Base-by-base conservation (phyloP, 1,284 basidiomycete species). In the Papiliotrema nemorosa region DNA sequence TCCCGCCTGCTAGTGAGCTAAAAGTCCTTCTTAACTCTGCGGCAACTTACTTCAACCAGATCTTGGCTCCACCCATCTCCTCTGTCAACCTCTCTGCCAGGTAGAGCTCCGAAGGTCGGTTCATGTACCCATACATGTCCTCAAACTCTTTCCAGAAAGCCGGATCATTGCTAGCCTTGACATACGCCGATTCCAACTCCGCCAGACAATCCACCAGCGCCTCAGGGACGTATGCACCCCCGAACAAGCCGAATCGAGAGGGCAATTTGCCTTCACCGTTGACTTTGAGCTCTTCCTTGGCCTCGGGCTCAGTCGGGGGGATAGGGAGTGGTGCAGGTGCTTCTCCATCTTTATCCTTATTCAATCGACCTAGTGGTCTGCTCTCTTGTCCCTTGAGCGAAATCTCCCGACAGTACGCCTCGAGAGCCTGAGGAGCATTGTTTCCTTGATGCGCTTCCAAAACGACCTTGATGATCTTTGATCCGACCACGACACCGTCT, bases 141-240 rank as follows among this genome's bases (percentile, higher is more conserved):
- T 85, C 81, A 73, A 91, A 91, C 78, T 98, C 96, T 67, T 88
- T 84, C 87, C 87, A 89, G 77, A 99, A 98, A 64, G 80, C 80
- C 0, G 93, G 90, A 72, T 98, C 94, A 20, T 80, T 80, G 68
- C 90, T 82, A 9, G 94, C 94, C 42, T 82, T 77, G 62, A 87
- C 85, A 75, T 97, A 93, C 35, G 89, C 92, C 52, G 84, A 83
- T 75, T 97, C 93, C 33, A 99, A 80, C 77, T 99, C 93, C 25
- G 82, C 78, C 39, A 97, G 79, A 66, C 89, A 91, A 66, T 93
- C 92, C 58, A 92, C 86, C 26, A 98, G 79, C 6, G 91, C 85
- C 75, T 98, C 96, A 2, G 96, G 90, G 4, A 97, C 92, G 74
- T 92, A 98, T 65, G 97, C 92, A 1, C 96, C 96, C 31, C 96